Conservation (phyloP, 2,329 filamentous ascomycete species). For the Teratosphaeria gauchensis region DNA sequence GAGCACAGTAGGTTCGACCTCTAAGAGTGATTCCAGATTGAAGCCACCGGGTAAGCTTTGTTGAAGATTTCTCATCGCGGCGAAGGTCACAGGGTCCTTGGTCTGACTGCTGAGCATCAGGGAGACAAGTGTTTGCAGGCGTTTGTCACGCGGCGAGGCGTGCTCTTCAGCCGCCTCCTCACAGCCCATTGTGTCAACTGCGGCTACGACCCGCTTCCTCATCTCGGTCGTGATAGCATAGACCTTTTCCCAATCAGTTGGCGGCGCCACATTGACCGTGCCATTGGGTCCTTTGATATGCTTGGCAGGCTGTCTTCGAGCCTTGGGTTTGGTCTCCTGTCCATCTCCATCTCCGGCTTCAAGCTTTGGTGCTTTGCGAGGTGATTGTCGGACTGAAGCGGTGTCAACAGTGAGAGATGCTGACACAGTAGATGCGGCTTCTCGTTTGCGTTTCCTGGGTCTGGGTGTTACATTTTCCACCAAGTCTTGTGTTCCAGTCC, state of each 20-base stretch:
- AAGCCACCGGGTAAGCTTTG: conserved; percentile 58
- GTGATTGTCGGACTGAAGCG: conserved; percentile 13
- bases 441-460: not conserved
- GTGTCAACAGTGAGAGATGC: not conserved
- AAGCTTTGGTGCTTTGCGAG: conserved; percentile 16
- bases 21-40: conserved; percentile 67
- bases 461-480: not conserved
- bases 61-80: conserved; percentile 70
- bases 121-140: conserved; percentile 78
- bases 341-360: not conserved
- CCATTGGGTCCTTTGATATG: conserved; percentile 25
- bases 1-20: conserved; percentile 53
- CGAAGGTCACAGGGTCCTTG: conserved; percentile 82
- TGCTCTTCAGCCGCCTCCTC: conserved; percentile 58
- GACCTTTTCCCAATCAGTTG: conserved; percentile 73
- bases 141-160: conserved; percentile 45
- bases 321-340: conserved; percentile 3
- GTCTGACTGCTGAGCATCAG: conserved; percentile 91
- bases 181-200: conserved; percentile 97
- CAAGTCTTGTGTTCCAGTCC: not conserved
- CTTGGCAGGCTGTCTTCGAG: conserved; percentile 23
- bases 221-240: conserved; percentile 71
- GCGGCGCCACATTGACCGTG: conserved; percentile 37
- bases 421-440: not conserved
- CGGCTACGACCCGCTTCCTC: conserved; percentile 61